Evolutionary conservation across 2,329 filamentous ascomycete genomes (phyloP), one percentile per base, ranked within the genome.

Genomic region (Ceratocystis ficicola): DNA sequence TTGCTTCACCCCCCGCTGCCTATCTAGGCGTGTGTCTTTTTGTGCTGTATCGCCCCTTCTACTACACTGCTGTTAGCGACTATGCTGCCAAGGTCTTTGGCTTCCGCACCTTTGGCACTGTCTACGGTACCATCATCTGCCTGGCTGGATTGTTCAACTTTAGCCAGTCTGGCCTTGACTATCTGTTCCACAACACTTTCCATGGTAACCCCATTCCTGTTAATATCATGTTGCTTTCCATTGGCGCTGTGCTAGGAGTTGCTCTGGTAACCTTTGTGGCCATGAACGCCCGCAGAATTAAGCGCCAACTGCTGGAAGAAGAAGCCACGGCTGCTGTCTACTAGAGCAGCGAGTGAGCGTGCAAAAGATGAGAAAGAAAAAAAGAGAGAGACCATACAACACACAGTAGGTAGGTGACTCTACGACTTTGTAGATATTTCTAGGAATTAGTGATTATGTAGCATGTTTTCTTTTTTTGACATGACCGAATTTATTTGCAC

Each of bases 21-120:
- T 95, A 95, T 70, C 79, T 80, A 15, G 92, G 92, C 70, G 79
- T 96, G 64, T 77, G 80, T 59, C 81, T 96, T 8, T 95, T 96
- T 72, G 89, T 94, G 10, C 75, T 95, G 25, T 92, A 94, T 72
- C 84, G 91, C 0, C 91, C 92, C 0, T 85, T 96, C 36, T 96
- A 95, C 76, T 96, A 96, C 77, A 95, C 90, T 0, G 85, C 90
- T 6, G 89, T 96, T 67, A 93, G 87, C 67, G 91, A 96, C 76
- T 95, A 95, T 74, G 83, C 85, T 22, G 90, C 90, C 68, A 95
- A 95, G 76, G 90, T 96, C 44, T 96, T 96, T 73, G 91, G 91
- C 17, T 95, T 95, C 76, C 82, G 86, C 68, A 95, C 90, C 0
- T 96, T 96, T 70, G 92, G 91, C 59, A 95, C 89, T 66, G 90